Percentiles rank a stretch among this genome's conserved stretches.
Conservation (phyloP, 352 stramenopile species). For the Phytophthora pisi region DNA sequence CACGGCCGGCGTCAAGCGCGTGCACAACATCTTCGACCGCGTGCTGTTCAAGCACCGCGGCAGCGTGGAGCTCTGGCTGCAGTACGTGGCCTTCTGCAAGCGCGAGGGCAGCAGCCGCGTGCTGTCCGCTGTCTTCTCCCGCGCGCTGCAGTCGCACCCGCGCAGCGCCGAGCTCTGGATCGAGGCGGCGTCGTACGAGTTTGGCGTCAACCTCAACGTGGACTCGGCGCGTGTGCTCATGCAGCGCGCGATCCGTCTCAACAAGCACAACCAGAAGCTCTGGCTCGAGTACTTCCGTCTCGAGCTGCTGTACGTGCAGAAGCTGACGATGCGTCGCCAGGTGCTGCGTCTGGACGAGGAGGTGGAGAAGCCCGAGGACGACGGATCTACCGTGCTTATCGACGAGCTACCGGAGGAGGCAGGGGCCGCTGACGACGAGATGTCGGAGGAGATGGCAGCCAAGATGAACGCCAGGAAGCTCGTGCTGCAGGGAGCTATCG, state of each 20-base stretch:
- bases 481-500: slow-evolving; percentile 84
- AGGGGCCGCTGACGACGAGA: slow-evolving; percentile 32
- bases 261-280: slow-evolving; percentile 76
- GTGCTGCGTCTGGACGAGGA: slow-evolving; percentile 73
- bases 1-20: slow-evolving; percentile 66
- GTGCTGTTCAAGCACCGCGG: slow-evolving; percentile 89
- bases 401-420: slow-evolving; percentile 68
- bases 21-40: slow-evolving; percentile 89
- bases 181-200: slow-evolving; percentile 91
- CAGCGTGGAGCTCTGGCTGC: slow-evolving; percentile 90
- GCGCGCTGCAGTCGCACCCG: slow-evolving; percentile 87
- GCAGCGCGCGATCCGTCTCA: slow-evolving; percentile 93
- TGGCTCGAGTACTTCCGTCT: slow-evolving; percentile 93
- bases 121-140: slow-evolving; percentile 82
- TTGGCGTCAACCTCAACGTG: slow-evolving; percentile 84
- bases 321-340: slow-evolving; percentile 81
- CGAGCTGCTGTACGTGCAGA: slow-evolving; percentile 92
- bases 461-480: slow-evolving; percentile 70
- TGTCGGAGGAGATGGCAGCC: slow-evolving; percentile 42
- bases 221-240: slow-evolving; percentile 90
- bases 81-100: slow-evolving; percentile 91
- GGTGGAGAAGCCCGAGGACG: slow-evolving; percentile 21
- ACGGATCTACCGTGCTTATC: slow-evolving; percentile 54
- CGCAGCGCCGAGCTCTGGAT: slow-evolving; percentile 90
- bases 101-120: slow-evolving; percentile 69